Evolutionary conservation across 1,139 yeast genomes (phyloP).

Genomic region (Yamadazyma oceani): DNA sequence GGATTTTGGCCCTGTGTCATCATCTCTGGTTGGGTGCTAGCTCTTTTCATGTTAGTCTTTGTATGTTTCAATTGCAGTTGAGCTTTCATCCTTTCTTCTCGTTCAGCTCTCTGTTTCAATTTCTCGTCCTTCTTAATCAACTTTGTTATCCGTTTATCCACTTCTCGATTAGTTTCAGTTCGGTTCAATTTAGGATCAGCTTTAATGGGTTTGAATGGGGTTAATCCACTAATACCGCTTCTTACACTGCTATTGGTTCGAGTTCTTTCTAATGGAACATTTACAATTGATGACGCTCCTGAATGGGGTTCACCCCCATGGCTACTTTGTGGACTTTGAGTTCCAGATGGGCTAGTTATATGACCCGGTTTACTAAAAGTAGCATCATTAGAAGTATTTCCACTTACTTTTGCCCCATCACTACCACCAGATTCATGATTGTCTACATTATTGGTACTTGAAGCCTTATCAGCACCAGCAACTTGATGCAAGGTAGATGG

Average conservation of each 20-base stretch:
- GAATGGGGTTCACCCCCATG: background rate
- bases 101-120: conserved; percentile 22
- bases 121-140: conserved; percentile 33
- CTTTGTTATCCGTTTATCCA: conserved; percentile 32
- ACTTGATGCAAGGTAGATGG: no score
- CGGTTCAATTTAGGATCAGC: conserved; percentile 17
- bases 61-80: conserved; percentile 14
- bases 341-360: background rate
- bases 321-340: background rate
- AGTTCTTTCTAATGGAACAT: conserved; percentile 19
- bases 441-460: background rate
- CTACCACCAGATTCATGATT: no score
- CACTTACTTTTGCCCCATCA: no score
- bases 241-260: conserved; percentile 28
- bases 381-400: no score
- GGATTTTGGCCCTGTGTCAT: background rate
- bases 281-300: background rate
- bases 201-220: conserved; percentile 30
- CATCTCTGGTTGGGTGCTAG: conserved; percentile 1
- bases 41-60: conserved; percentile 10
- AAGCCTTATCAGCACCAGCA: background rate
- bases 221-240: conserved; percentile 23
- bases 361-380: background rate
- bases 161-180: conserved; percentile 23
- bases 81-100: conserved; percentile 20